phyloP scores from a whole-genome alignment of 169 alveolate species.

The Plasmodium vinckei region DNA sequence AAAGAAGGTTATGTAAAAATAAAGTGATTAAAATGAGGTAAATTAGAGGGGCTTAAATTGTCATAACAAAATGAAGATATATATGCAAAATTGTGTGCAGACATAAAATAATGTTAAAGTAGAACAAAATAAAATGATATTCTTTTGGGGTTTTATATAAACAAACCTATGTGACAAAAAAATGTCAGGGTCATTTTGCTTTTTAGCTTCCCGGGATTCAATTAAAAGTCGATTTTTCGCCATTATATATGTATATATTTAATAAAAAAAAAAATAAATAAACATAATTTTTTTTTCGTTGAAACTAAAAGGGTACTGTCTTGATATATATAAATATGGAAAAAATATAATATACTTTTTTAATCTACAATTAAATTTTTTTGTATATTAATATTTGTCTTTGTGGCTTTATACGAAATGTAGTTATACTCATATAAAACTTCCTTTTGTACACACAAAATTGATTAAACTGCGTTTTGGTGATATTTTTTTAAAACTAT shows the following conservation, averaged over 20 bases:
- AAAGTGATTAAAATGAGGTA: background rate
- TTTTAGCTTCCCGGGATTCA: conserved; percentile 84
- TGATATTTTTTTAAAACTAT: no score
- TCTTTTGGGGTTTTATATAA: background rate
- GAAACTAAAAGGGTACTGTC: no score
- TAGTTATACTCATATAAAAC: no score
- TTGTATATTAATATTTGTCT: no score
- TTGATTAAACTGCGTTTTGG: no score
- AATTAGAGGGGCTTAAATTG: background rate
- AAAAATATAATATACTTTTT: no score
- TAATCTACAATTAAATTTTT: no score
- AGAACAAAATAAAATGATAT: background rate
- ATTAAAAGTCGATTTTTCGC: conserved; percentile 81
- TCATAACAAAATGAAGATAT: background rate
- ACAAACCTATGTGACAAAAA: conserved; percentile 76
- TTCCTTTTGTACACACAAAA: no score
- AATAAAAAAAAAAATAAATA: background rate
- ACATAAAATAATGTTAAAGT: background rate
- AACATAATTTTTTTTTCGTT: background rate
- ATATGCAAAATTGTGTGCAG: background rate
- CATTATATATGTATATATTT: conserved; percentile 26
- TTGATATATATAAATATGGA: no score
- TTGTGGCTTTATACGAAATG: no score
- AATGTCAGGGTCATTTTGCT: conserved; percentile 83
- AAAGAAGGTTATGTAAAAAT: background rate